Conservation (phyloP, 495 filamentous ascomycete species). For the Podospora comata region DNA sequence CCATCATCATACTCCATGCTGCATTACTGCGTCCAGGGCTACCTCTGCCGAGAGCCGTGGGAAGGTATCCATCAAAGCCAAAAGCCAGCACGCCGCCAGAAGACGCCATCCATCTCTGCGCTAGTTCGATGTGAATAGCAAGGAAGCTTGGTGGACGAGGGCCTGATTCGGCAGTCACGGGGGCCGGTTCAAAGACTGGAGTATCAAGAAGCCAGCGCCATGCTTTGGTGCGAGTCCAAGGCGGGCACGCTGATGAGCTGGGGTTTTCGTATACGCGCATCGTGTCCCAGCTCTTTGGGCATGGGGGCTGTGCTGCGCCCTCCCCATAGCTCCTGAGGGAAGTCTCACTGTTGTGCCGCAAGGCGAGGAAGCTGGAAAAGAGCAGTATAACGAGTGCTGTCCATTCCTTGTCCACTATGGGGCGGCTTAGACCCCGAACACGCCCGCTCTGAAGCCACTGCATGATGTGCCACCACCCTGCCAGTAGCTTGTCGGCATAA, state of each 20-base stretch:
- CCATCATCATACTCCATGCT: conserved; percentile 66
- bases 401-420: conserved; percentile 65
- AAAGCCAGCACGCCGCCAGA: conserved; percentile 48
- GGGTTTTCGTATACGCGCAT: conserved; percentile 39
- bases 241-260: conserved; percentile 54
- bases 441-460: conserved; percentile 60
- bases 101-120: conserved; percentile 58
- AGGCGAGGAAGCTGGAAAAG: conserved; percentile 51
- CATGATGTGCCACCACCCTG: conserved; percentile 73
- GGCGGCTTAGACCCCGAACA: conserved; percentile 26
- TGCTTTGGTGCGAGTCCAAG: conserved; percentile 63
- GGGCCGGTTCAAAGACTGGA: conserved; percentile 30
- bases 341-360: conserved; percentile 29
- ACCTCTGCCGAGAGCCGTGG: conserved; percentile 54
- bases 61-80: conserved; percentile 57
- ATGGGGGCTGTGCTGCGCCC: not conserved
- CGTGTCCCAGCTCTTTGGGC: conserved; percentile 37
- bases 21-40: conserved; percentile 55
- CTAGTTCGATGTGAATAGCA: conserved; percentile 37
- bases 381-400: conserved; percentile 69
- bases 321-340: conserved; percentile 14
- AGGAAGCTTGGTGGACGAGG: conserved; percentile 40
- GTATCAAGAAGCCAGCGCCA: conserved; percentile 75
- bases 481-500: conserved; percentile 61
- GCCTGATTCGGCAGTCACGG: conserved; percentile 17